Conservation (phyloP, 345 rosid genomes). For the Camelina sativa region DNA sequence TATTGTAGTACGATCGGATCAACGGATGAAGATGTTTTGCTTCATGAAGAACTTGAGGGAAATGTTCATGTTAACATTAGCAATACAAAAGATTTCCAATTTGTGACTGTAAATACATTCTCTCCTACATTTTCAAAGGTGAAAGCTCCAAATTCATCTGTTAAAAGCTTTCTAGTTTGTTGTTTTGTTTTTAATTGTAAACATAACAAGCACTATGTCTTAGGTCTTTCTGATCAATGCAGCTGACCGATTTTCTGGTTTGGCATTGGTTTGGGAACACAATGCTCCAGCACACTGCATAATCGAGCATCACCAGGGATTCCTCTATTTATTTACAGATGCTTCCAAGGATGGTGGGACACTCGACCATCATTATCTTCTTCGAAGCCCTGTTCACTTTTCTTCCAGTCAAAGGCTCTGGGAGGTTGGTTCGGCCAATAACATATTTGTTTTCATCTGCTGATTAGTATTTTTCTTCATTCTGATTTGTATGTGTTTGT, state of each 20-base stretch:
- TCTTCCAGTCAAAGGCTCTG: conserved; percentile 62
- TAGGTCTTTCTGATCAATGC: conserved; percentile 96
- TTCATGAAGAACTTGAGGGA: conserved; percentile 74
- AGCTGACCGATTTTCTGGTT: conserved; percentile 83
- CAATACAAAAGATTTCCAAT: conserved; percentile 84
- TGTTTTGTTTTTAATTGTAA: conserved; percentile 6
- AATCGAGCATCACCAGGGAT: conserved; percentile 89
- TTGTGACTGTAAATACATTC: conserved; percentile 70
- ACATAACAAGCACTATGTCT: conserved; percentile 50
- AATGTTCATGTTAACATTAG: conserved; percentile 69
- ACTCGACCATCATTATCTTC: conserved; percentile 81
- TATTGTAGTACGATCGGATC: conserved; percentile 92
- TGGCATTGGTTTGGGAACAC: conserved; percentile 84
- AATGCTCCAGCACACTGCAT: conserved; percentile 80
- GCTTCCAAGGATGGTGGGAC: conserved; percentile 65
- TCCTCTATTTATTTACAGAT: conserved; percentile 84
- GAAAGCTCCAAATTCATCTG: conserved; percentile 26
- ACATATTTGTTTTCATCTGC: conserved; percentile 5
- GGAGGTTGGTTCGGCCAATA: conserved; percentile 66
- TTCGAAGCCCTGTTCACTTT: conserved; percentile 57
- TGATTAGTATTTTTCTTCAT: conserved; percentile 14
- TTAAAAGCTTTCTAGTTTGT: not conserved
- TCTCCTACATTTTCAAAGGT: conserved; percentile 84
- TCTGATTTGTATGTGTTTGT: conserved; percentile 18
- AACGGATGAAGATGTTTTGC: conserved; percentile 82